Evolutionary conservation across 163 green algal genomes (phyloP).

Genomic region (Trebouxia gelatinosa): DNA sequence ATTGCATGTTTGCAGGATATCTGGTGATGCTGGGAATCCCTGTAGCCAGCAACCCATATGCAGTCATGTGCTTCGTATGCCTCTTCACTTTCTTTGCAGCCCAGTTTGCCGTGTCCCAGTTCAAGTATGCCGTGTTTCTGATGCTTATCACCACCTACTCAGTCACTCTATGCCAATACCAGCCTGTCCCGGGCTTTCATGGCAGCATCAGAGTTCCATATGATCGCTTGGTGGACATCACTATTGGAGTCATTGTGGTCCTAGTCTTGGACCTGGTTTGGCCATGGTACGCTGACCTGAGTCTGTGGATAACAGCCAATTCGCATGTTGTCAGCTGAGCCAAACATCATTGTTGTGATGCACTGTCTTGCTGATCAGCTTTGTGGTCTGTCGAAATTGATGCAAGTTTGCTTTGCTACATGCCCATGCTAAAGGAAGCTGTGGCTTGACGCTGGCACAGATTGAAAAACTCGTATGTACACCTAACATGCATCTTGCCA

Average conservation of each 20-base stretch:
- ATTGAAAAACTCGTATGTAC: no score
- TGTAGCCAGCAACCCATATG: constrained; percentile 52
- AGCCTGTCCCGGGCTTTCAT: background rate
- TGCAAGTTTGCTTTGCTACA: no score
- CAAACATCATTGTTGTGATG: no score
- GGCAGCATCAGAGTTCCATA: constrained; percentile 31
- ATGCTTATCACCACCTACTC: constrained; percentile 39
- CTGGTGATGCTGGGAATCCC: constrained; percentile 41
- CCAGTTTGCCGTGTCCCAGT: constrained; percentile 12
- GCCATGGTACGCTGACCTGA: constrained; percentile 44
- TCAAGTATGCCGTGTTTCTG: constrained; percentile 42
- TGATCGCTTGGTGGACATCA: constrained; percentile 36
- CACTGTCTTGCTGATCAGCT: no score
- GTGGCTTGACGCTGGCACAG: no score
- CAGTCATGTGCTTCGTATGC: constrained; percentile 44
- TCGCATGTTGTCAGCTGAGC: no score
- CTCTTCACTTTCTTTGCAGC: constrained; percentile 42
- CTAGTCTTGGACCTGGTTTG: constrained; percentile 37
- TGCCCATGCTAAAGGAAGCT: no score
- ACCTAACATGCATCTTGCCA: no score
- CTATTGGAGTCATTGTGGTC: constrained; percentile 28
- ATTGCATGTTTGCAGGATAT: constrained; percentile 31
- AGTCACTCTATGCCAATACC: constrained; percentile 43
- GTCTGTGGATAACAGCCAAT: no score
- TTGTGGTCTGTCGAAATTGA: no score